These are phyloP conservation scores for Lepidium didymum DNA, from an alignment of 345 rosid genomes.

Conservation along the genomic window DNA sequence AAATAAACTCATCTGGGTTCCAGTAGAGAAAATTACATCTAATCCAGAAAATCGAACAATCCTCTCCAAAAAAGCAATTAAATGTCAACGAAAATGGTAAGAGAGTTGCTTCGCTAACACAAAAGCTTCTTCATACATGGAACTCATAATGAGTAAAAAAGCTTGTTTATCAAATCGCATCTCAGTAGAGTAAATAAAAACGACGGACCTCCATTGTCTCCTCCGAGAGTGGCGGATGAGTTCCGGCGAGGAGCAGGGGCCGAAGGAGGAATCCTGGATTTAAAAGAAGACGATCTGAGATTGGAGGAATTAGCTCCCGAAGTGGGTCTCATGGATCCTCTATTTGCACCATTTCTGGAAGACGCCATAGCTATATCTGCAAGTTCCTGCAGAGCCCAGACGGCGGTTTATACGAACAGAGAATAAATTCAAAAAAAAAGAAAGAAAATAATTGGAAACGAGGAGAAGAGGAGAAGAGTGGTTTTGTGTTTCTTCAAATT, in stretches of 20 bases:
- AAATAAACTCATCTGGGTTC: neutral
- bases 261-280: constrained; percentile 52
- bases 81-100: neutral
- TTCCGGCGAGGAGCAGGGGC: constrained; percentile 56
- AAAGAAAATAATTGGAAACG: neutral
- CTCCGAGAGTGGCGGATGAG: constrained; percentile 42
- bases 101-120: neutral
- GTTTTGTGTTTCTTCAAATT: neutral
- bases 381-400: neutral
- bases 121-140: neutral
- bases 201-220: constrained; percentile 58
- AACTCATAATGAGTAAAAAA: neutral
- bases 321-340: constrained; percentile 39
- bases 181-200: neutral
- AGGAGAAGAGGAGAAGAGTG: neutral
- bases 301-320: constrained; percentile 38
- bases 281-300: constrained; percentile 63
- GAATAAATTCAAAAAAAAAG: neutral
- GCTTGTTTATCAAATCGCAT: neutral
- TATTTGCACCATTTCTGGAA: constrained; percentile 47
- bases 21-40: neutral
- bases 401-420: neutral
- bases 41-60: neutral
- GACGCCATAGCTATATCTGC: constrained; percentile 44
- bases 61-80: neutral